These are phyloP conservation scores for Xylaria sp. DNA, from an alignment of 2,329 filamentous ascomycete genomes.

Conservation along the genomic window DNA sequence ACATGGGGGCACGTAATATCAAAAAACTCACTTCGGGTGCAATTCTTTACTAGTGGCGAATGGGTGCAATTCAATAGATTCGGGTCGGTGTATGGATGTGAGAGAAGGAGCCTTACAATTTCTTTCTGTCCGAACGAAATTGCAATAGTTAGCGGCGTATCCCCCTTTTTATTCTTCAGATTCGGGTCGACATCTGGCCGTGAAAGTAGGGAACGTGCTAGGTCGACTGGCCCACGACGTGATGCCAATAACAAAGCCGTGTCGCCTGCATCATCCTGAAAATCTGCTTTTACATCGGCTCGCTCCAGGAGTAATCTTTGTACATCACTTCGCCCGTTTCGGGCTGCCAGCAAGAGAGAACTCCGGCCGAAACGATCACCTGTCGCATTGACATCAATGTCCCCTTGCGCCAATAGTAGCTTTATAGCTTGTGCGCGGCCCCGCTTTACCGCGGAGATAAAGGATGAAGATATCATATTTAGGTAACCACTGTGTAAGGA, in stretches of 20 bases:
- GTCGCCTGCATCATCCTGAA: neutral
- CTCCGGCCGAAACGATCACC: neutral
- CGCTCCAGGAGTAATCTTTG: neutral
- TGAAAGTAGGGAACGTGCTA: neutral
- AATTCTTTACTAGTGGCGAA: neutral
- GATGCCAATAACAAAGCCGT: slow-evolving; percentile 2
- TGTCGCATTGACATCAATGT: neutral
- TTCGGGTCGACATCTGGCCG: neutral
- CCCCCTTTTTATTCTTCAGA: neutral
- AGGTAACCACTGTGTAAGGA: too few relatives aligned
- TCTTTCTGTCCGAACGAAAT: neutral
- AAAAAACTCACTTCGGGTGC: too few relatives aligned
- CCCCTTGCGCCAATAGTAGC: neutral
- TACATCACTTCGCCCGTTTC: neutral
- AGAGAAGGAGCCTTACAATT: neutral
- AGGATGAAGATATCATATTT: too few relatives aligned
- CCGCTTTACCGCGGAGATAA: neutral
- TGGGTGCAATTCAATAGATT: neutral
- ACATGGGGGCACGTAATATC: too few relatives aligned
- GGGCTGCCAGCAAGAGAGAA: neutral
- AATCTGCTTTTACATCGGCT: neutral
- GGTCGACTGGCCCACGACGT: neutral
- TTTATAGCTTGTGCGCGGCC: neutral
- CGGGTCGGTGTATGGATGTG: neutral
- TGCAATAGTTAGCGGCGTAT: neutral